Evolutionary conservation across 108 stramenopile species (phyloP).

Genomic region (Ochromonas danica): DNA sequence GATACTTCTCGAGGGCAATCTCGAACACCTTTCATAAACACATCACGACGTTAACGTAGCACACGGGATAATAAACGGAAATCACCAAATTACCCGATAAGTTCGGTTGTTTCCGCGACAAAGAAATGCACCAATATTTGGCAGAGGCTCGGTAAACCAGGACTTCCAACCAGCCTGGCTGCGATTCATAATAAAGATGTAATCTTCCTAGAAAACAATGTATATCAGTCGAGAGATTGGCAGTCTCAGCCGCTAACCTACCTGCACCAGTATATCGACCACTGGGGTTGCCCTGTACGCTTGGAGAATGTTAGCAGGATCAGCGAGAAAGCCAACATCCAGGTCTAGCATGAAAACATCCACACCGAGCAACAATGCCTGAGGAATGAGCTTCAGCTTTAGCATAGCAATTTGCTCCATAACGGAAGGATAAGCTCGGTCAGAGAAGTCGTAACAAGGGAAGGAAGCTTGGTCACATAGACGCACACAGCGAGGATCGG

Average conservation of each 20-base stretch:
- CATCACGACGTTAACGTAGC: too few relatives aligned
- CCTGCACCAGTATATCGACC: conserved; percentile 32
- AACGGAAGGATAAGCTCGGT: neutral
- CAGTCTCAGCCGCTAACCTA: too few relatives aligned
- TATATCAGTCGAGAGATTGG: neutral
- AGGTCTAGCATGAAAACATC: conserved; percentile 27
- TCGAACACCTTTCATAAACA: too few relatives aligned
- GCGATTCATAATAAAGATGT: conserved; percentile 33
- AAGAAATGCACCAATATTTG: conserved; percentile 21
- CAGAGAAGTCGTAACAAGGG: conserved; percentile 10
- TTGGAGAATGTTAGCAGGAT: neutral
- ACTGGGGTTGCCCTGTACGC: neutral
- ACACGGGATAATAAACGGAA: too few relatives aligned
- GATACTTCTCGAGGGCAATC: conserved; percentile 16
- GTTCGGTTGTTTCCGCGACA: neutral
- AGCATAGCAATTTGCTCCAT: conserved; percentile 31
- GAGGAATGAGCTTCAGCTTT: conserved; percentile 7
- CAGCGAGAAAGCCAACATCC: conserved; percentile 26
- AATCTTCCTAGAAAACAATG: conserved; percentile 15
- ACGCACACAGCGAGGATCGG: neutral
- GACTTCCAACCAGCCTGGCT: neutral
- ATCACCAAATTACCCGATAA: neutral
- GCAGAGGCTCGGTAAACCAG: conserved; percentile 27
- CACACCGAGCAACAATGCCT: conserved; percentile 11
- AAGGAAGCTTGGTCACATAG: neutral